phyloP scores from a whole-genome alignment of 2,329 filamentous ascomycete genomes.

The Nigrospora sphaerica region DNA sequence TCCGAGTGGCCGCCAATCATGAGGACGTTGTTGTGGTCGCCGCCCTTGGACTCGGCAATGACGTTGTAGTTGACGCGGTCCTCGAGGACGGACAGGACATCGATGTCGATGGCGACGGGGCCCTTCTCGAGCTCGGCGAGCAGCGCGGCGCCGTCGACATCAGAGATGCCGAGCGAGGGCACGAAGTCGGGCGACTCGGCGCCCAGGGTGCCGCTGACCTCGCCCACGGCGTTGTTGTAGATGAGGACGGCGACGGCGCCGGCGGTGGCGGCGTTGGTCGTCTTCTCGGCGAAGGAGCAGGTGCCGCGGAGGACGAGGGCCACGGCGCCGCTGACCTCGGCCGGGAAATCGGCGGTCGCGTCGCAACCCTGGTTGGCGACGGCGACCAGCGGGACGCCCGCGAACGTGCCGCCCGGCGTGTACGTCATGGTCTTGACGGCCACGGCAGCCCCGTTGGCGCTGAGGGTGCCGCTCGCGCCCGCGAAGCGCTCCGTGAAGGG shows the following conservation, averaged over 20 bases:
- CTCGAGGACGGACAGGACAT: conserved; percentile 41
- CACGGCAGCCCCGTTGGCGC: conserved; percentile 17
- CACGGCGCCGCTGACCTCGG: conserved; percentile 51
- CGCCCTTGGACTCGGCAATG: conserved; percentile 40
- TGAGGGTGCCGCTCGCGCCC: conserved; percentile 15
- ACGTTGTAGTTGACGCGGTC: conserved; percentile 43
- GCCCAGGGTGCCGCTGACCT: conserved; percentile 47
- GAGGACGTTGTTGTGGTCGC: conserved; percentile 40
- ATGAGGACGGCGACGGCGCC: conserved; percentile 51
- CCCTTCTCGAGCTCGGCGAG: conserved; percentile 22
- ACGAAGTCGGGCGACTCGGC: conserved; percentile 35
- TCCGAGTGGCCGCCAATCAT: conserved; percentile 41
- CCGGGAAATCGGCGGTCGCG: conserved; percentile 34
- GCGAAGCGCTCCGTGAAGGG: conserved; percentile 66
- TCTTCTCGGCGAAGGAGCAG: conserved; percentile 54
- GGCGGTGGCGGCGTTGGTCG: conserved; percentile 44
- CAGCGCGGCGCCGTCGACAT: conserved; percentile 32
- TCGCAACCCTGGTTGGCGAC: conserved; percentile 35
- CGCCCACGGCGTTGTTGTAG: conserved; percentile 54
- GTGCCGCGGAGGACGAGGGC: conserved; percentile 51
- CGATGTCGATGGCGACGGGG: conserved; percentile 21
- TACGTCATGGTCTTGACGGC: background rate
- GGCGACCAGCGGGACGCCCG: conserved; percentile 39
- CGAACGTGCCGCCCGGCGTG: background rate
- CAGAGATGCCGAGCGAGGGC: conserved; percentile 44